Conservation (phyloP, 2,329 filamentous ascomycete genomes). For the Biscogniauxia marginata region DNA sequence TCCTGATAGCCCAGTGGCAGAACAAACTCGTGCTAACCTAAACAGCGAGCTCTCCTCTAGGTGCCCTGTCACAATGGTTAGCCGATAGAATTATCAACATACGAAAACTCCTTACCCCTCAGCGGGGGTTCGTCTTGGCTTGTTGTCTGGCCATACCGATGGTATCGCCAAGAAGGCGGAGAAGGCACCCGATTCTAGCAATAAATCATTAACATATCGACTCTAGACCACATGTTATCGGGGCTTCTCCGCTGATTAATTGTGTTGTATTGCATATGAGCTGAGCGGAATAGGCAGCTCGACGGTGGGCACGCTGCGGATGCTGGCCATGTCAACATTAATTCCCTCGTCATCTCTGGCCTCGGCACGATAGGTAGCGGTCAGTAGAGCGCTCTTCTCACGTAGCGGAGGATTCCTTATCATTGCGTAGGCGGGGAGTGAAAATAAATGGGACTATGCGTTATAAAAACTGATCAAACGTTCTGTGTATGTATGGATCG, state of each 20-base stretch:
- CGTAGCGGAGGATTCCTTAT: background rate
- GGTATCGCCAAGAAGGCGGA: background rate
- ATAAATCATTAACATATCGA: background rate
- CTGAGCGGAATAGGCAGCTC: constrained; percentile 2
- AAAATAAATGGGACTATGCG: background rate
- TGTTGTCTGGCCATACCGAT: background rate
- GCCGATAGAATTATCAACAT: background rate
- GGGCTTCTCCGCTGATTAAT: background rate
- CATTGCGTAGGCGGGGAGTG: background rate
- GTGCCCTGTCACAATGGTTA: too few species aligned
- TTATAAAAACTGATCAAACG: too few species aligned
- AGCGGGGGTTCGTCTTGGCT: background rate
- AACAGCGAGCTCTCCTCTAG: too few species aligned
- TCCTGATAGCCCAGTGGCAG: too few species aligned
- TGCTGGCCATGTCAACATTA: background rate
- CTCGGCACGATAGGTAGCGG: background rate
- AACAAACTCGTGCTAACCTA: too few species aligned
- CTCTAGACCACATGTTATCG: background rate
- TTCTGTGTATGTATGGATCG: too few species aligned
- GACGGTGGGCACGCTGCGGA: background rate
- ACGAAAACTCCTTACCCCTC: background rate
- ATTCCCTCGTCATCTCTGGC: background rate
- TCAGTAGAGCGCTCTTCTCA: background rate
- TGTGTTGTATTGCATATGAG: background rate
- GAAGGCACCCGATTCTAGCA: background rate